phyloP scores from a whole-genome alignment of 2,329 filamentous ascomycete genomes.

The Diaporthe sp. region DNA sequence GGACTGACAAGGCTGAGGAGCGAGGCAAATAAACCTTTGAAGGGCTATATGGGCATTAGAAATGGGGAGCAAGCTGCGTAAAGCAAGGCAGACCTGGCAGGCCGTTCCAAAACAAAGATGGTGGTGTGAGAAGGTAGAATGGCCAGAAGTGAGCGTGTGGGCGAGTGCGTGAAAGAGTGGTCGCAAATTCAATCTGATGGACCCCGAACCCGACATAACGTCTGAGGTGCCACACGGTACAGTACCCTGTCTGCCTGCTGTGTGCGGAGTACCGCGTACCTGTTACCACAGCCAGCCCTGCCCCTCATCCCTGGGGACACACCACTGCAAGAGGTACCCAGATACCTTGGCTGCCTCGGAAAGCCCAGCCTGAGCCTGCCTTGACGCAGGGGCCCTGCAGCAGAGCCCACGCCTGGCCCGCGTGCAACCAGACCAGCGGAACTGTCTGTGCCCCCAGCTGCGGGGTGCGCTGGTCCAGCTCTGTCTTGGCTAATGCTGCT shows the following conservation, averaged over 20 bases:
- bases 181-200: constrained; percentile 24
- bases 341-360: not conserved
- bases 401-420: constrained; percentile 7
- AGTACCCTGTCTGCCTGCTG: not conserved
- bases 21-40: not conserved
- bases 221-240: not conserved
- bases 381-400: constrained; percentile 22
- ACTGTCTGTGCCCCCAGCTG: constrained; percentile 21
- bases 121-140: constrained; percentile 24
- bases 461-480: not conserved
- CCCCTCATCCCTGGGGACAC: not conserved
- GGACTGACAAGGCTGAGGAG: not conserved
- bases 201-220: constrained; percentile 18
- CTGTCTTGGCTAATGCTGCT: not conserved
- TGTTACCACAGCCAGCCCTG: constrained; percentile 17
- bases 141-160: not conserved
- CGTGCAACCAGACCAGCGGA: constrained; percentile 13
- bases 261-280: not conserved
- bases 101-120: constrained; percentile 10
- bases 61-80: not conserved
- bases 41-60: not conserved
- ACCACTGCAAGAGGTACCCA: not conserved
- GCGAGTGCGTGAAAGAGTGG: not conserved
- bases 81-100: constrained; percentile 12
- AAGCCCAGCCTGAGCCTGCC: constrained; percentile 14